Base-by-base conservation (phyloP, 2,329 filamentous ascomycete species). In the Drechslerella stenobrocha region DNA sequence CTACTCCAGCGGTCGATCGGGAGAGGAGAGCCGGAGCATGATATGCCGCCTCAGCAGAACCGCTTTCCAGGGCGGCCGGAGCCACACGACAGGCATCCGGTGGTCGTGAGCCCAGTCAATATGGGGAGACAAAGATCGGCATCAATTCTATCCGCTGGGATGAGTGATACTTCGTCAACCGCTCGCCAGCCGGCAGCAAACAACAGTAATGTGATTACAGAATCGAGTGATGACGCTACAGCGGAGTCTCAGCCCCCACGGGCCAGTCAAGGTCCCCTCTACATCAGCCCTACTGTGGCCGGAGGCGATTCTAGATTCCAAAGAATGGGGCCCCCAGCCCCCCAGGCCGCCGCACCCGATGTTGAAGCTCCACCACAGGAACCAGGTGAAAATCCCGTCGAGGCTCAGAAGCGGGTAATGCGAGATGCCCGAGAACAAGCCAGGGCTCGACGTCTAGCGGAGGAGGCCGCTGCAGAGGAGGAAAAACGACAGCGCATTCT, bases 401-500 rank as follows among this genome's bases (percentile, higher is more conserved):
- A 87, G 83, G 77, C 87, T 79, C 81, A 88, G 81, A 77, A 82
- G 71, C 77, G 78, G 2, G 74, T 89, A 20, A 90, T 91, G 87
- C 81, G 81, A 34, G 85, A 89, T 72, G 83, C 83, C 35, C 81
- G 85, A 4, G 87, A 90, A 72, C 78, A 84, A 52, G 87, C 87
- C 18, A 84, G 86, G 73, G 85, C 87, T 73, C 81, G 86, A 60
- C 80, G 84, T 47, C 78, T 84, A 65, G 86, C 88, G 61, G 82
- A 90, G 75, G 85, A 87, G 72, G 85, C 82, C 18, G 82, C 80
- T n/a, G 86, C 88, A 73, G 87, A 89, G 73, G 86, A 84, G n/a
- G 88, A 83, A 15, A 83, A 81, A 64, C 82, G 83, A 72, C 87
- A 89, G 73, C 83, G 88, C 22, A 84, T 91, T 67, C 82, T 81